Evolutionary conservation across 1,139 yeast genomes (phyloP), one percentile per base, ranked within the genome.

Genomic region (Magnusiomyces tetraspermus): DNA sequence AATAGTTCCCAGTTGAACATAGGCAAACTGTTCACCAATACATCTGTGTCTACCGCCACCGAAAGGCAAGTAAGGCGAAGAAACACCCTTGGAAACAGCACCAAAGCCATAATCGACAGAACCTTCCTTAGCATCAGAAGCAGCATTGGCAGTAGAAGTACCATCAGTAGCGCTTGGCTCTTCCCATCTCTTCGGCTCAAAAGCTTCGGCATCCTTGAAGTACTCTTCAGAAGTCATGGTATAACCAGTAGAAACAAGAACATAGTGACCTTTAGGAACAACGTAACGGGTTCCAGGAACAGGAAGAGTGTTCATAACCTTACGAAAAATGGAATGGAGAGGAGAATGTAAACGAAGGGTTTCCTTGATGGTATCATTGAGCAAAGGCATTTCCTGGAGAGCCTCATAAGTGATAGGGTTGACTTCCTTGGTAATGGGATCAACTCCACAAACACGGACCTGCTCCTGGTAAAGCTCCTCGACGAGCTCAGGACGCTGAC

Each of bases 11-110:
- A 92, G 79, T 74, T 92, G 99, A 60, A 85, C 83, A 69, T 84
- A 88, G 46, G 99, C 99, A 74, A 92, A 92, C 68, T 90, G 97
- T 72, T 92, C 99, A 65, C 99, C 99, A 66, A 92, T 89, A 74
- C 99, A 92, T 74, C 98, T 85, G 70, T 92, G 99, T 77, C 99
- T 86, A 61, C 99, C 99, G 70, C 97, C 98, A 62, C 98, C 98
- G 66, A 92, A 92, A 53, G 98, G 98, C 68, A 92, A 79, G 72
- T 88, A 94, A 53, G 98, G 96, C 49, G 96, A 87, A 24, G 86
- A 74, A 45, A 92, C 97, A 71, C 97, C 98, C 73, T 92, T 92
- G 51, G 96, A 82, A 60, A 92, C 87, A 57, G 90, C 87, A 66
- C 97, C 97, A 63, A 90, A 92, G 19, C 97, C 97, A 67, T 89